Evolutionary conservation across 257 asterid species (phyloP).

Genomic region (Ocimum tenuiflorum): DNA sequence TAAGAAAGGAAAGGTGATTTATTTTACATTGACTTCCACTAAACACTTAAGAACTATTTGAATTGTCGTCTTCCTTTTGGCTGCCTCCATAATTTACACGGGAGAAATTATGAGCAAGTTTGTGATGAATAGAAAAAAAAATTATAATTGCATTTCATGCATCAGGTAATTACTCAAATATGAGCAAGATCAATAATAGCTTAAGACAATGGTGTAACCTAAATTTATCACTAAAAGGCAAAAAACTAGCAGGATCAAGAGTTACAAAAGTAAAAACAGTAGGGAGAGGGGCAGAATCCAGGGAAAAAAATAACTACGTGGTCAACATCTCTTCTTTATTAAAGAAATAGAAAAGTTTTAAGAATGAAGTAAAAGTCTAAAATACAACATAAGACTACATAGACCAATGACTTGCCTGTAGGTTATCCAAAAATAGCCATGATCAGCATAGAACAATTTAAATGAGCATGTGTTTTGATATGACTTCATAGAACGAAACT

Average conservation of each 20-base stretch:
- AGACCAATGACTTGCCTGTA: neutral
- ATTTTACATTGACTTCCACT: neutral
- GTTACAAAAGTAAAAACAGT: neutral
- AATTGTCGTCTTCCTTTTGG: neutral
- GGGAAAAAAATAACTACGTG: neutral
- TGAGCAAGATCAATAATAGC: neutral
- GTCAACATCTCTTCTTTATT: neutral
- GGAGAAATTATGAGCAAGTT: neutral
- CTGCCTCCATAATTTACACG: neutral
- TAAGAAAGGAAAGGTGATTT: neutral
- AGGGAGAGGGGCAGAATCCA: neutral
- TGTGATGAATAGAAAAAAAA: constrained; percentile 2
- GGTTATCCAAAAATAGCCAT: neutral
- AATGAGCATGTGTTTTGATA: neutral
- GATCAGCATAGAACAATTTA: neutral
- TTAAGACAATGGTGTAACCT: neutral
- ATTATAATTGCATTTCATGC: neutral
- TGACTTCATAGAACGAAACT: neutral
- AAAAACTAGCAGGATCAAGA: neutral
- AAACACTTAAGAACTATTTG: constrained; percentile 1
- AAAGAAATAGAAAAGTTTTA: neutral
- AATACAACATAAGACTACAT: neutral
- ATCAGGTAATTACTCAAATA: neutral
- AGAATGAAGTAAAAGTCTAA: neutral
- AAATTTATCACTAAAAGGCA: neutral